Conservation (phyloP, 2,329 filamentous ascomycete genomes). For the Hypomyces rosellus region DNA sequence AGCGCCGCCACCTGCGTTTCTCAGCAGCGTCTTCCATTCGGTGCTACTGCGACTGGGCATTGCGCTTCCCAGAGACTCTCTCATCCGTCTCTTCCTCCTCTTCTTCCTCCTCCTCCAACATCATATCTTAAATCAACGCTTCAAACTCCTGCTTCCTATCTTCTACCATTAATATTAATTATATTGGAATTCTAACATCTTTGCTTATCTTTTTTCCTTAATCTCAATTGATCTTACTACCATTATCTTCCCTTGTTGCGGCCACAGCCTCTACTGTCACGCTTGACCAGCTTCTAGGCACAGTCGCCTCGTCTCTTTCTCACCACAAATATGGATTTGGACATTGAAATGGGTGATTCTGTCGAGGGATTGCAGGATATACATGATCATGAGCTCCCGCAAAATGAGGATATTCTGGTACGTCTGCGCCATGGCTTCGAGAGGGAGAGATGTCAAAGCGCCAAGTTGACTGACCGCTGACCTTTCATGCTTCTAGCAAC, state of each 20-base stretch:
- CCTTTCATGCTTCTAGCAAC: slow-evolving; percentile 20
- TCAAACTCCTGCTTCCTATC: background rate
- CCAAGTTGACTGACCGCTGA: slow-evolving; percentile 13
- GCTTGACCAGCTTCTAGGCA: background rate
- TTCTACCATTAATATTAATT: background rate
- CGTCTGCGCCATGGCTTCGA: background rate
- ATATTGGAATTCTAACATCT: background rate
- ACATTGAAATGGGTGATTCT: slow-evolving; percentile 66
- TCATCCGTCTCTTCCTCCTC: background rate
- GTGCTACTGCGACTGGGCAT: too few species aligned
- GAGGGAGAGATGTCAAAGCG: background rate
- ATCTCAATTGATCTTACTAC: background rate
- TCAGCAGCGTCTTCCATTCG: too few species aligned
- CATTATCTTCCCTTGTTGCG: background rate
- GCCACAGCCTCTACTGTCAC: slow-evolving; percentile 22
- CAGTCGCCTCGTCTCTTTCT: background rate
- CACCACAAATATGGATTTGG: slow-evolving; percentile 54
- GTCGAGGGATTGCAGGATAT: slow-evolving; percentile 30
- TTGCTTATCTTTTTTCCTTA: background rate
- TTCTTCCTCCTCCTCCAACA: background rate
- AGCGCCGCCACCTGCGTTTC: too few species aligned
- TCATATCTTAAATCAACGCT: background rate
- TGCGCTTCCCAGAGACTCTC: background rate
- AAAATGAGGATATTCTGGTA: slow-evolving; percentile 33
- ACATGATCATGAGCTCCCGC: slow-evolving; percentile 21